Evolutionary conservation across 495 filamentous ascomycete genomes (phyloP).

Genomic region (Talaromyces stipitatus): DNA sequence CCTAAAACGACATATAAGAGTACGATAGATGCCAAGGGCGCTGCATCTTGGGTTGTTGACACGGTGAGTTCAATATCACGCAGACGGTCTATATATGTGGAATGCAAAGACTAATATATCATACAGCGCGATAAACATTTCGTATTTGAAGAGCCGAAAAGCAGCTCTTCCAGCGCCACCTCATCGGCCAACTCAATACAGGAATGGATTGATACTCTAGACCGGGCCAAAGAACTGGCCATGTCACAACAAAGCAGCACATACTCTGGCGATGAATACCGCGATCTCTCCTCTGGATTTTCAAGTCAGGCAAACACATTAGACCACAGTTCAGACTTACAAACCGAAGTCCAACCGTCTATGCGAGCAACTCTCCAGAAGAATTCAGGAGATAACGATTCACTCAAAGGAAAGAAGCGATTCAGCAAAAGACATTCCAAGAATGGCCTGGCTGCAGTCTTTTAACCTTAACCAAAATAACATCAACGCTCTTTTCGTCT

Average conservation of each 20-base stretch:
- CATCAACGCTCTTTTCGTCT: not conserved
- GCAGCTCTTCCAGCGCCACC: slow-evolving; percentile 39
- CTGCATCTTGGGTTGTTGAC: slow-evolving; percentile 85
- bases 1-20: slow-evolving; percentile 69
- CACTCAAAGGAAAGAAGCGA: slow-evolving; percentile 59
- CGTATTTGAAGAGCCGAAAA: slow-evolving; percentile 86
- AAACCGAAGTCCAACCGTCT: slow-evolving; percentile 23
- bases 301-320: slow-evolving; percentile 74
- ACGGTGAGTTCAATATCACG: slow-evolving; percentile 56
- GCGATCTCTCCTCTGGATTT: slow-evolving; percentile 61
- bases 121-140: slow-evolving; percentile 78
- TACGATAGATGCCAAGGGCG: slow-evolving; percentile 73
- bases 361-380: slow-evolving; percentile 43
- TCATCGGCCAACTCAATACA: slow-evolving; percentile 49
- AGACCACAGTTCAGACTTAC: slow-evolving; percentile 41
- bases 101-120: not conserved
- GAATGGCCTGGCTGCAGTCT: slow-evolving; percentile 77
- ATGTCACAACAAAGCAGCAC: slow-evolving; percentile 58
- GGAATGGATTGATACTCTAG: slow-evolving; percentile 83
- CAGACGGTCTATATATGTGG: not conserved
- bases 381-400: slow-evolving; percentile 45
- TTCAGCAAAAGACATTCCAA: slow-evolving; percentile 90
- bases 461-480: slow-evolving; percentile 32
- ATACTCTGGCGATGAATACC: slow-evolving; percentile 65
- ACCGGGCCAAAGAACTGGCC: slow-evolving; percentile 74